Percentiles rank a stretch among this genome's conserved stretches.
Evolutionary conservation across 1,284 basidiomycete species (phyloP).

Genomic region (Waitea zeae): DNA sequence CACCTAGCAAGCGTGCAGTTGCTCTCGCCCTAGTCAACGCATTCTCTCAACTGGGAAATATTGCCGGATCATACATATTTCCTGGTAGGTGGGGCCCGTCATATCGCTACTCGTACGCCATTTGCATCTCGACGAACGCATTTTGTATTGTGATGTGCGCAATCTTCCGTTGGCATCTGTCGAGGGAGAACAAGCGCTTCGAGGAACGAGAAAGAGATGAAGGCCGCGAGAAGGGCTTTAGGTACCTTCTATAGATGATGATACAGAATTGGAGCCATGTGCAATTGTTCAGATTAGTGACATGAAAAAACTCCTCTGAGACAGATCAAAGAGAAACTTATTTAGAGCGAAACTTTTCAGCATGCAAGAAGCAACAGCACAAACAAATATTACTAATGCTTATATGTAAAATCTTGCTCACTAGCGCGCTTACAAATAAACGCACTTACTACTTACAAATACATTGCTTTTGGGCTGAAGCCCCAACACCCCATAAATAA

Average conservation of each 20-base stretch:
- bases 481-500: no score
- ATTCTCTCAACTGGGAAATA: slow-evolving; percentile 58
- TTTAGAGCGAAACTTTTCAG: no score
- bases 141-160: slow-evolving; percentile 29
- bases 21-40: slow-evolving; percentile 60
- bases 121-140: slow-evolving; percentile 26
- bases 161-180: slow-evolving; percentile 24
- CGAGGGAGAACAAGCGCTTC: slow-evolving; percentile 16
- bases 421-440: no score
- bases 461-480: no score
- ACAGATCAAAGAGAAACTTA: no score
- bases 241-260: slow-evolving; percentile 16
- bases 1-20: slow-evolving; percentile 62
- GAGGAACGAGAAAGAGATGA: slow-evolving; percentile 15
- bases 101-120: slow-evolving; percentile 19
- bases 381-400: no score
- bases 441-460: no score
- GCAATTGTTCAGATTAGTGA: no score
- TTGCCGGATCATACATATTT: slow-evolving; percentile 45
- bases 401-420: no score
- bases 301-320: no score
- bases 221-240: slow-evolving; percentile 13
- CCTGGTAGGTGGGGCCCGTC: slow-evolving; percentile 20
- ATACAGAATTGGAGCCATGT: no score
- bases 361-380: no score